Evolutionary conservation across 441 rosid species (phyloP).

Genomic region (Manihot esculenta): DNA sequence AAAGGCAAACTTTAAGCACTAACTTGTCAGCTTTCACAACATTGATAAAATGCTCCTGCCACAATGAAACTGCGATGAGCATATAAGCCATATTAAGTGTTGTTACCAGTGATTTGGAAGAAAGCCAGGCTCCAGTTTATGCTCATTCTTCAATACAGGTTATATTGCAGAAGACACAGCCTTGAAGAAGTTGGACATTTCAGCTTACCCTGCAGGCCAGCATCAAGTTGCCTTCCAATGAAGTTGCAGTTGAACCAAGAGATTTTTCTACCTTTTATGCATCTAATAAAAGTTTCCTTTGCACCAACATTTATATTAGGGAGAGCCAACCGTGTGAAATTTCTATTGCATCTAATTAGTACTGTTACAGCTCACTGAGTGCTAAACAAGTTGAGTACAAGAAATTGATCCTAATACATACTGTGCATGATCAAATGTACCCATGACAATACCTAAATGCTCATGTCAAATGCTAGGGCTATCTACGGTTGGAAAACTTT

Average conservation of each 20-base stretch:
- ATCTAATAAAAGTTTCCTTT: background rate
- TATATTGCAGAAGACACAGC: background rate
- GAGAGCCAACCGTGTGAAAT: background rate
- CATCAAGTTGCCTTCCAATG: background rate
- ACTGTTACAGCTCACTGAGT: slow-evolving; percentile 11
- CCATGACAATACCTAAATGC: background rate
- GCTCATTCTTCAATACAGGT: background rate
- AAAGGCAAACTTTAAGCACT: too few relatives aligned
- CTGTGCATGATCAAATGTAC: slow-evolving; percentile 22
- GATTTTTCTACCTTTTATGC: background rate
- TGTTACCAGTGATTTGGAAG: background rate
- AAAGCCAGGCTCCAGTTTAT: background rate
- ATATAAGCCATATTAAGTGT: background rate
- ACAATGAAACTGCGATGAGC: background rate
- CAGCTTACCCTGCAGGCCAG: background rate
- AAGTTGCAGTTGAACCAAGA: background rate
- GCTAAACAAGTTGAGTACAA: slow-evolving; percentile 16
- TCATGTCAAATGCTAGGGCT: slow-evolving; percentile 18
- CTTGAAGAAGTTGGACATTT: background rate
- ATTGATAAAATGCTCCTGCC: too few relatives aligned
- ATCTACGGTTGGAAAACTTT: slow-evolving; percentile 34
- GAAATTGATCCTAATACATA: slow-evolving; percentile 12
- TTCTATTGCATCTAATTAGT: slow-evolving; percentile 16
- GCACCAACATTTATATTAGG: background rate
- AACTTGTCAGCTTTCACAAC: too few relatives aligned